These are phyloP conservation scores for Clathrospora elynae DNA, from an alignment of 2,329 filamentous ascomycete genomes.

Conservation along the genomic window DNA sequence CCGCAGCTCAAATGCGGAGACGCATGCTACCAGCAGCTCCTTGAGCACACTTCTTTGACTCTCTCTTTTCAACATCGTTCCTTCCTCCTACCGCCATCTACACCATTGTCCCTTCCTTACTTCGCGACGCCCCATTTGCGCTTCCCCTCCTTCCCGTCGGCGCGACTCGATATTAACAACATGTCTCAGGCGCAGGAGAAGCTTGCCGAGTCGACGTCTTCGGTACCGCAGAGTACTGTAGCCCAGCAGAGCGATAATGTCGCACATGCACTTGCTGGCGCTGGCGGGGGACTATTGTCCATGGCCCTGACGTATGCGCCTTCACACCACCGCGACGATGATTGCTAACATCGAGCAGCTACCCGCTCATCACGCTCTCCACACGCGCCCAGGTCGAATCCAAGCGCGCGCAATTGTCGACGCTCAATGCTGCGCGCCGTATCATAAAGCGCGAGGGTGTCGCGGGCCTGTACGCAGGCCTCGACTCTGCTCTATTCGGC, in stretches of 20 bases:
- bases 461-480: constrained; percentile 84
- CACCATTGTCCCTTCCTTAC: constrained; percentile 5
- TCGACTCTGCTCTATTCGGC: constrained; percentile 93
- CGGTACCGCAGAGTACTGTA: constrained; percentile 61
- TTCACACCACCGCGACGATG: background rate
- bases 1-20: constrained; percentile 37
- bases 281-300: constrained; percentile 90
- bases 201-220: constrained; percentile 43
- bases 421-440: constrained; percentile 78
- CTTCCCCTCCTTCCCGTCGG: constrained; percentile 10
- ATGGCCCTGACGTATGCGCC: constrained; percentile 84
- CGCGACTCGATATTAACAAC: constrained; percentile 7
- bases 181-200: constrained; percentile 45
- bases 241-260: constrained; percentile 94
- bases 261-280: constrained; percentile 89
- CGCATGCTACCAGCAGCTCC: constrained; percentile 7
- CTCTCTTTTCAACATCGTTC: background rate
- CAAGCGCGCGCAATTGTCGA: constrained; percentile 84
- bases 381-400: constrained; percentile 98
- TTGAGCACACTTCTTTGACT: constrained; percentile 15
- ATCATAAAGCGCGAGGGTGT: constrained; percentile 93
- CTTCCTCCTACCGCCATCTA: background rate
- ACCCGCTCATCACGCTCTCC: constrained; percentile 95
- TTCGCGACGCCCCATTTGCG: constrained; percentile 6
- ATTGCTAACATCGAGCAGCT: constrained; percentile 58